These are phyloP conservation scores for Cladosporium halotolerans DNA, from an alignment of 2,329 filamentous ascomycete genomes.

Conservation along the genomic window DNA sequence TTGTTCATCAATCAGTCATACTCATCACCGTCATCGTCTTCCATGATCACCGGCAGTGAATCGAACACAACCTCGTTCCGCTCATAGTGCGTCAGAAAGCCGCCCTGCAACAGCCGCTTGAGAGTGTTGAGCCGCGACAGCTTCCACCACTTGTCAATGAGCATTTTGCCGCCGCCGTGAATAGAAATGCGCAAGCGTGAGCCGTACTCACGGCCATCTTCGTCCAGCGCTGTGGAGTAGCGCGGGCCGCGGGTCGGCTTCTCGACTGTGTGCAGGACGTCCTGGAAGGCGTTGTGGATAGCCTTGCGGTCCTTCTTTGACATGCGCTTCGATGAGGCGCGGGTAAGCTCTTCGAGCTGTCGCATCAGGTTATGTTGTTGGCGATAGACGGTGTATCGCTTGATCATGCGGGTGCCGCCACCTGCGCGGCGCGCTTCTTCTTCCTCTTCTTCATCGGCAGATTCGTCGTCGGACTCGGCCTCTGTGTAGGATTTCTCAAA, in stretches of 20 bases:
- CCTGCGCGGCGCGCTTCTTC: conserved; percentile 36
- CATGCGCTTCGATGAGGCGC: conserved; percentile 54
- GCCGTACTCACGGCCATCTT: conserved; percentile 55
- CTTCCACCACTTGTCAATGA: conserved; percentile 70
- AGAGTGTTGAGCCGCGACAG: conserved; percentile 57
- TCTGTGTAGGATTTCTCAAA: conserved; percentile 66
- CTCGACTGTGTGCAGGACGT: conserved; percentile 60
- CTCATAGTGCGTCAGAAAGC: conserved; percentile 58
- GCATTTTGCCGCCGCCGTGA: conserved; percentile 52
- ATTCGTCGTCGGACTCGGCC: conserved; percentile 49
- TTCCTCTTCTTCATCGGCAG: conserved; percentile 37
- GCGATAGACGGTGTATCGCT: conserved; percentile 63
- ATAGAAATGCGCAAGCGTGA: conserved; percentile 58
- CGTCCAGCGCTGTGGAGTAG: conserved; percentile 58
- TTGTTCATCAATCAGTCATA: conserved; percentile 1
- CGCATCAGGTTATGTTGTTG: conserved; percentile 56
- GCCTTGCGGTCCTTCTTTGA: conserved; percentile 61
- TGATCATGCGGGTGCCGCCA: conserved; percentile 42
- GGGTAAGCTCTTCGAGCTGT: conserved; percentile 54
- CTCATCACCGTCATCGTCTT: conserved; percentile 18
- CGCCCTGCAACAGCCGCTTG: conserved; percentile 54
- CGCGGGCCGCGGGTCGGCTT: conserved; percentile 60
- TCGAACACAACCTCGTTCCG: conserved; percentile 56
- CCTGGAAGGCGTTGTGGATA: conserved; percentile 60
- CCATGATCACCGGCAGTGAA: conserved; percentile 43